Evolutionary conservation across 2,329 filamentous ascomycete species (phyloP).

Genomic region (Aspergillus fumigatiaffinis): DNA sequence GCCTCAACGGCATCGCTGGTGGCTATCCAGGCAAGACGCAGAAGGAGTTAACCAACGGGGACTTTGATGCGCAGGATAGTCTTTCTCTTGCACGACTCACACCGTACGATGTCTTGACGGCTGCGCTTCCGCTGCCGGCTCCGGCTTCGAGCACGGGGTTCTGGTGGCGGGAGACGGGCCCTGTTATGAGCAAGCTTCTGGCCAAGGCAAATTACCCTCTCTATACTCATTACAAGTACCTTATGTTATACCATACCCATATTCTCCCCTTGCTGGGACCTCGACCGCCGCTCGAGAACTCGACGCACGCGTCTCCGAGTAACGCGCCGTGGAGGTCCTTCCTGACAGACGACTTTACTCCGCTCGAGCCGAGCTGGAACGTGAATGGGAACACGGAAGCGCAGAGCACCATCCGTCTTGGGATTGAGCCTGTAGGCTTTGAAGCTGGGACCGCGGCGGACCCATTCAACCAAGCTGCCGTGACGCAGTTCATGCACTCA

Average conservation of each 20-base stretch:
- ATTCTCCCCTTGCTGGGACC: neutral
- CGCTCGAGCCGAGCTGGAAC: constrained; percentile 3
- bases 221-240: neutral
- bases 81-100: neutral
- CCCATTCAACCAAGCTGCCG: neutral
- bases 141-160: neutral
- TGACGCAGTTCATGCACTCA: neutral
- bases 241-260: neutral
- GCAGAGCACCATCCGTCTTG: neutral
- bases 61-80: neutral
- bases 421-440: constrained; percentile 2
- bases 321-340: constrained; percentile 1
- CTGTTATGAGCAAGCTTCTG: neutral
- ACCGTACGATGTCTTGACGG: neutral
- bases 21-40: too few relatives aligned
- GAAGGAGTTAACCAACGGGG: too few relatives aligned
- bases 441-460: neutral
- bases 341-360: constrained; percentile 4
- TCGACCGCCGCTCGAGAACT: neutral
- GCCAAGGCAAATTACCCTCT: neutral
- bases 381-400: neutral
- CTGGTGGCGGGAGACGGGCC: neutral
- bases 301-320: neutral
- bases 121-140: neutral
- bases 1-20: too few relatives aligned